phyloP scores from a whole-genome alignment of 106 monocot genomes.

The Phalaenopsis equestris region DNA sequence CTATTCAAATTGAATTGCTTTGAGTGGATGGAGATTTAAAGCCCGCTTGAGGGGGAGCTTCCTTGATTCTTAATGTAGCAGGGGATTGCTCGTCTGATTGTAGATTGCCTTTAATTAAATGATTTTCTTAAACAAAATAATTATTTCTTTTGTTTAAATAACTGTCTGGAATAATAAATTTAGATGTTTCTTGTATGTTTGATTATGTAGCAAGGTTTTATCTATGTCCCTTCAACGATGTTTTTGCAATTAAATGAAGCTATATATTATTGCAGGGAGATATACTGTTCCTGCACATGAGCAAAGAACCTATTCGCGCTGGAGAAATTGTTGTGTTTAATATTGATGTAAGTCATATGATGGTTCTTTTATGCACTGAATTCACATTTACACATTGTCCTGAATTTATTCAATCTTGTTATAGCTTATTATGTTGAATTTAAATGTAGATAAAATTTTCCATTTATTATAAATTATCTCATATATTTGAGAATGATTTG shows the following conservation, averaged over 20 bases:
- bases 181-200: background rate
- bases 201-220: background rate
- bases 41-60: background rate
- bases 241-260: background rate
- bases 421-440: background rate
- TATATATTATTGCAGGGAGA: slow-evolving; percentile 36
- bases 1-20: background rate
- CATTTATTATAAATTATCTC: background rate
- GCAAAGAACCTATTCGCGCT: slow-evolving; percentile 52
- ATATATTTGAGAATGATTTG: background rate
- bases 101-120: background rate
- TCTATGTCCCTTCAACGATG: background rate
- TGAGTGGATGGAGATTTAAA: background rate
- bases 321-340: slow-evolving; percentile 77
- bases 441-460: background rate
- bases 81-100: background rate
- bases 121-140: background rate
- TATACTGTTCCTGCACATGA: slow-evolving; percentile 61
- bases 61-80: background rate
- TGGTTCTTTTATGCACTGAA: background rate
- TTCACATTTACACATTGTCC: background rate
- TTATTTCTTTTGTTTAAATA: background rate
- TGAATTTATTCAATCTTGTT: background rate
- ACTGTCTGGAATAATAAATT: background rate
- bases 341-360: slow-evolving; percentile 44